These are phyloP conservation scores for Chloroidium sp. DNA, from an alignment of 163 green algal species.

Conservation along the genomic window DNA sequence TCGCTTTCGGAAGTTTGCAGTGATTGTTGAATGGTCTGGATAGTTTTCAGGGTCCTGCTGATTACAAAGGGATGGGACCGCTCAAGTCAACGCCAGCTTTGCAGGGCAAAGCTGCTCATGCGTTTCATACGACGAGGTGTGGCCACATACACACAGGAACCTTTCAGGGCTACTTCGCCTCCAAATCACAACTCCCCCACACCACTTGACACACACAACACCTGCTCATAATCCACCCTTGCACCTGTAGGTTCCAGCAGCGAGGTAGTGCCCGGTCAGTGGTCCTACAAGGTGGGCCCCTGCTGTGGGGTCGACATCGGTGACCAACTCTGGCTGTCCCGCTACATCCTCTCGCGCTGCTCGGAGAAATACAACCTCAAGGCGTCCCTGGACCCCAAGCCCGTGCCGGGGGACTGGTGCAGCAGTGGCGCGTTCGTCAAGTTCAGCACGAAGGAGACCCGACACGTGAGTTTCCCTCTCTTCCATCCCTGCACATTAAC, in stretches of 20 bases:
- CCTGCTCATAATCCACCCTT: not conserved
- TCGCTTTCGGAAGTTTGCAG: too few species aligned
- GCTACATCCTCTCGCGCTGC: constrained; percentile 36
- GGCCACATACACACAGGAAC: not conserved
- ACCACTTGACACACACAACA: too few species aligned
- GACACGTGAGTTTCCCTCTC: constrained; percentile 2
- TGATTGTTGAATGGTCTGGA: too few species aligned
- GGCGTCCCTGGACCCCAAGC: constrained; percentile 25
- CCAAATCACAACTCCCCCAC: not conserved
- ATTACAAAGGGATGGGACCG: too few species aligned
- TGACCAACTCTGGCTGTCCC: constrained; percentile 41
- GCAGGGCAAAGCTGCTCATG: too few species aligned
- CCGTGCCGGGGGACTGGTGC: constrained; percentile 12
- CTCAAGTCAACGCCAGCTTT: too few species aligned
- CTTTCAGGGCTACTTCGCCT: not conserved
- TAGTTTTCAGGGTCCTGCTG: too few species aligned
- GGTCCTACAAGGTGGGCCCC: constrained; percentile 43
- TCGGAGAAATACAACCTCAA: constrained; percentile 22
- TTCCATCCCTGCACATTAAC: too few species aligned
- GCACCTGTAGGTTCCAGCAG: not conserved
- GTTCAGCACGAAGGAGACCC: constrained; percentile 34
- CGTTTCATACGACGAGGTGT: too few species aligned
- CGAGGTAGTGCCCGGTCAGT: constrained; percentile 12
- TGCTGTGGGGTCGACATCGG: constrained; percentile 30
- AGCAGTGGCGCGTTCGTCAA: constrained; percentile 20